Conservation (phyloP, 306 rosid genomes). For the Begonia masoniana region DNA sequence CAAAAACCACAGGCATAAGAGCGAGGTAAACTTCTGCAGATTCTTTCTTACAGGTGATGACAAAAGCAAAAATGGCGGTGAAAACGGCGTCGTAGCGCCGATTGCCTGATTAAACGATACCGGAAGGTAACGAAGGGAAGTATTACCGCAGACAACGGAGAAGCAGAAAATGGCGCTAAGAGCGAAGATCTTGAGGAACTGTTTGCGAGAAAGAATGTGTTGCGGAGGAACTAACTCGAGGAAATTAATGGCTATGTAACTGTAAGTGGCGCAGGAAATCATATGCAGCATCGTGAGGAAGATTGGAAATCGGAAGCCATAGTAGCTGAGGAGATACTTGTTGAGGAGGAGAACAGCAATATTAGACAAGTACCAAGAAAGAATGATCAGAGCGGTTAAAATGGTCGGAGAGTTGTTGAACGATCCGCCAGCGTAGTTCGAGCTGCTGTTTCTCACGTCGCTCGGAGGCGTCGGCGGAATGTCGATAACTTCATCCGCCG, state of each 20-base stretch:
- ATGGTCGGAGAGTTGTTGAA: constrained; percentile 16
- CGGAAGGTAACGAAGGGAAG: constrained; percentile 75
- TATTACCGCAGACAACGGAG: constrained; percentile 91
- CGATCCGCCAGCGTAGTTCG: constrained; percentile 10
- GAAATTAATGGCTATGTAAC: constrained; percentile 44
- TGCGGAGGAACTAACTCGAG: constrained; percentile 69
- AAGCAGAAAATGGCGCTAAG: constrained; percentile 68
- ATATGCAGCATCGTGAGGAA: constrained; percentile 94
- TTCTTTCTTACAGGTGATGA: constrained; percentile 69
- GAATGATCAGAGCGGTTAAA: constrained; percentile 5
- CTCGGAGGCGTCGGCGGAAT: constrained; percentile 51
- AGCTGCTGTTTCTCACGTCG: constrained; percentile 22
- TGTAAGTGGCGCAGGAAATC: constrained; percentile 68
- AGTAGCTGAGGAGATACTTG: constrained; percentile 82
- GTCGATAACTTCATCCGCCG: constrained; percentile 33
- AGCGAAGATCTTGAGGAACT: constrained; percentile 74
- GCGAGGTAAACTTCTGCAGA: constrained; percentile 62
- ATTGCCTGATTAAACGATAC: constrained; percentile 87
- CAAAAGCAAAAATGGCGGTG: constrained; percentile 66
- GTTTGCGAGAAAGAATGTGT: constrained; percentile 54
- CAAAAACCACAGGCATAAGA: constrained; percentile 66
- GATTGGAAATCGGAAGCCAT: constrained; percentile 75
- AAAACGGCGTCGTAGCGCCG: constrained; percentile 94
- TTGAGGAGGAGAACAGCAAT: constrained; percentile 84
- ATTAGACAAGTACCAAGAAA: constrained; percentile 81